Percentiles rank a stretch among this genome's conserved stretches.
Conservation (phyloP, 2,329 filamentous ascomycete genomes). For the Coniochaeta prunicola region DNA sequence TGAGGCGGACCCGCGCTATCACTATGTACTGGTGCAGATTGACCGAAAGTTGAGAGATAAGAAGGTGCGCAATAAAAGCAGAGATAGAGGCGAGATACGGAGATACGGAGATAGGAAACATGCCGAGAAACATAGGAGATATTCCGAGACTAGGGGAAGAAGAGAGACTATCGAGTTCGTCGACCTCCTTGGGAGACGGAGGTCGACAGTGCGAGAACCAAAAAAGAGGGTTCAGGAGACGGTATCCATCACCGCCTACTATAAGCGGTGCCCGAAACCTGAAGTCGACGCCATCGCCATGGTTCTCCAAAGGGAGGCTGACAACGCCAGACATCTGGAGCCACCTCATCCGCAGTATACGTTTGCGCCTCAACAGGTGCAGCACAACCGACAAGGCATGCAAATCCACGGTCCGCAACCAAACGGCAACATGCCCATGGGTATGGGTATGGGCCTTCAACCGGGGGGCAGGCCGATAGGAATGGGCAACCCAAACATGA, state of each 20-base stretch:
- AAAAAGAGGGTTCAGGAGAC: constrained; percentile 28
- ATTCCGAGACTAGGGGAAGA: neutral
- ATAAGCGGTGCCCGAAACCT: constrained; percentile 29
- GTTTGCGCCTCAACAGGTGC: constrained; percentile 3
- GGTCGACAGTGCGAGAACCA: neutral
- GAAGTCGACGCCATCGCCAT: constrained; percentile 22
- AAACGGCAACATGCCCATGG: neutral
- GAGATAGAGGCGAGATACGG: constrained; percentile 3
- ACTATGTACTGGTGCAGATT: constrained; percentile 36
- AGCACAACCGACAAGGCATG: neutral
- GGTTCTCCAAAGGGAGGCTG: constrained; percentile 11
- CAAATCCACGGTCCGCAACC: neutral
- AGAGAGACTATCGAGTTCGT: neutral
- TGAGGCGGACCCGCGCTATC: constrained; percentile 30
- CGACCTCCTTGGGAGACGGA: neutral
- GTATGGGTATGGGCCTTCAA: neutral
- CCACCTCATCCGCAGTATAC: constrained; percentile 2
- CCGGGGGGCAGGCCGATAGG: neutral
- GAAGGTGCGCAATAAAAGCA: constrained; percentile 12
- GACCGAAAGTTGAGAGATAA: constrained; percentile 26
- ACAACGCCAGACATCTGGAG: constrained; percentile 4
- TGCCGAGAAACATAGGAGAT: constrained; percentile 10
- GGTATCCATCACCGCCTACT: constrained; percentile 37
- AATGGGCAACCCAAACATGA: neutral
- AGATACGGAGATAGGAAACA: constrained; percentile 4